Evolutionary conservation across 1,139 yeast species (phyloP), one percentile per base, ranked within the genome.

Genomic region (Candida sp.): DNA sequence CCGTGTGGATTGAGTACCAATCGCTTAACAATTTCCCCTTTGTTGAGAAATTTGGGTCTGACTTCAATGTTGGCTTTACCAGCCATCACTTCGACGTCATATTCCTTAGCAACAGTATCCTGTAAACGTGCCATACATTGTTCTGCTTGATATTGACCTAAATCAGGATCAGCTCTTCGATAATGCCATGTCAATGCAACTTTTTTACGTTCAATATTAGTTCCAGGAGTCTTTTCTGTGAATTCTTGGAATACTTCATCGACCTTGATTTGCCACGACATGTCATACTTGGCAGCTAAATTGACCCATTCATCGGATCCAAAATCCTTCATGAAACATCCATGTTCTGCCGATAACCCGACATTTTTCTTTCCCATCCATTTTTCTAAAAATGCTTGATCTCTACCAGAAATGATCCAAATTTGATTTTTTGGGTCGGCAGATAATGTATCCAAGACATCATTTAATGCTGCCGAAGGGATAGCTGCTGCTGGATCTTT

Each of bases 121-220:
- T 77, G 73, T 45, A 95, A 66, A 49, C 84, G 84, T 35, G 82
- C 73, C 50, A 84, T 77, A 55, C 95, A 78, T 58, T 83, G 80
- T 25, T 78, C 72, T 0, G 98, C 95, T 64, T 90, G 97, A 67
- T 79, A 91, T 38, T 74, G 80, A 27, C 99, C 99, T 54, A 88
- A 77, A 47, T 86, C 96, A 0, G 98, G 98, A 56, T 90, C 99
- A 1, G 96, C 82, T 43, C 96, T 78, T 54, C 99, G 81, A 62
- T 93, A 93, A 66, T 95, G 99, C 99, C 99, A 95, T 1, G 98
- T 91, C 45, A 93, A 69, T 0, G 99, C 98, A 12, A 93, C 97
- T 56, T 89, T 86, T 63, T 95, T 95, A 56, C 77, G 78, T 63
- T 95, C 99, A 46, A 88, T 82, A 50, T 79, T 78, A 1, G 97